Conservation (phyloP, 768 basidiomycete genomes). For the Clitopilus passeckerianus region DNA sequence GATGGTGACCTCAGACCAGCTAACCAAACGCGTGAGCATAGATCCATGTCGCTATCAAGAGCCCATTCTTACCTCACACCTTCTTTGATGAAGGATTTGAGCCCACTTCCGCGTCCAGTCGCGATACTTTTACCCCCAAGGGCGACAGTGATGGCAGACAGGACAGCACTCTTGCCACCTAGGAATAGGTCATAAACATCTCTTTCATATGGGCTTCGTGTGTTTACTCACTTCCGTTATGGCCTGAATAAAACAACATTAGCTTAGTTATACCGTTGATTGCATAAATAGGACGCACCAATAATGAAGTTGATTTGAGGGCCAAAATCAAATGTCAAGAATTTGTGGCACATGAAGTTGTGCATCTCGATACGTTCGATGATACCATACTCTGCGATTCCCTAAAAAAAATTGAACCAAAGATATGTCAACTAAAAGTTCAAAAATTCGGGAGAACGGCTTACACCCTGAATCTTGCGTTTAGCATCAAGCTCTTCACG, state of each 20-base stretch:
- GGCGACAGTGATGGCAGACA: slow-evolving; percentile 90
- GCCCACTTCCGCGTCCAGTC: slow-evolving; percentile 83
- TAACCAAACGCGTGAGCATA: slow-evolving; percentile 18
- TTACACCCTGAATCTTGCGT: slow-evolving; percentile 41
- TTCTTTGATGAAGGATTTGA: slow-evolving; percentile 83
- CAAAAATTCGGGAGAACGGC: slow-evolving; percentile 13
- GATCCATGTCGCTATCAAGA: background rate
- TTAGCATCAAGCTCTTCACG: slow-evolving; percentile 48
- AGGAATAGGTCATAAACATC: background rate
- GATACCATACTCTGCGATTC: slow-evolving; percentile 81
- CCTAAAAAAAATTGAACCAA: slow-evolving; percentile 35
- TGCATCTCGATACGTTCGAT: slow-evolving; percentile 83
- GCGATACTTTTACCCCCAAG: slow-evolving; percentile 90
- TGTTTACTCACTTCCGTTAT: slow-evolving; percentile 72
- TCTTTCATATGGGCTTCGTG: background rate
- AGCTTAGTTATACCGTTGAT: background rate
- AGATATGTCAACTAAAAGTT: background rate
- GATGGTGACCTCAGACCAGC: slow-evolving; percentile 72
- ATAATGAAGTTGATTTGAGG: slow-evolving; percentile 98
- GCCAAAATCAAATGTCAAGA: slow-evolving; percentile 78
- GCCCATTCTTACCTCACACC: slow-evolving; percentile 62
- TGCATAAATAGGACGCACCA: slow-evolving; percentile 37
- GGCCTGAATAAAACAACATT: slow-evolving; percentile 42
- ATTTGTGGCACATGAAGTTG: slow-evolving; percentile 96
- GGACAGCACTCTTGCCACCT: slow-evolving; percentile 95